Conservation (phyloP, 208 protist genomes). For the Naegleria lovaniensis region DNA sequence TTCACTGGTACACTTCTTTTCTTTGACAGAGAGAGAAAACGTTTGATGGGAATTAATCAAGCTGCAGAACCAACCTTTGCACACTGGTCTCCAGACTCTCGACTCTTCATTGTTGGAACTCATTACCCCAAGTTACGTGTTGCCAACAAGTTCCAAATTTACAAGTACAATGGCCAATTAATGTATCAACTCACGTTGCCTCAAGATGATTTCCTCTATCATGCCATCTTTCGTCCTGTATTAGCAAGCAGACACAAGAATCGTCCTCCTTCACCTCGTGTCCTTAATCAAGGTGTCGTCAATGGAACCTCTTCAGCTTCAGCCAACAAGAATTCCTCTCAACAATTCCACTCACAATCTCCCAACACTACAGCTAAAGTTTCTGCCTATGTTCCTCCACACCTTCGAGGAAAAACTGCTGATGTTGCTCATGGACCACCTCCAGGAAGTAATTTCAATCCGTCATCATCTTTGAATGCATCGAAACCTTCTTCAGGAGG, state of each 20-base stretch:
- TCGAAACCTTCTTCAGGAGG: too few relatives aligned
- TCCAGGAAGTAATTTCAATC: background rate
- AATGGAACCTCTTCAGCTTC: background rate
- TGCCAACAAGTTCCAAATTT: constrained; percentile 18
- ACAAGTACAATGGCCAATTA: constrained; percentile 25
- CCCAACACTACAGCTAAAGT: background rate
- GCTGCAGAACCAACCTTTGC: background rate
- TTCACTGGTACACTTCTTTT: background rate
- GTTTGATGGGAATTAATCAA: background rate
- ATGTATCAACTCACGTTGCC: background rate
- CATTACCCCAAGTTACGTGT: background rate
- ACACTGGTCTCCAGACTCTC: background rate
- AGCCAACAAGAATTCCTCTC: background rate
- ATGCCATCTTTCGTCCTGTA: background rate
- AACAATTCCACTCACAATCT: background rate
- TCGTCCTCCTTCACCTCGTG: background rate
- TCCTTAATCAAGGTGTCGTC: background rate
- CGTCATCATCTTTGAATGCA: background rate
- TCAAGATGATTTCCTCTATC: background rate
- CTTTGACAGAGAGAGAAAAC: constrained; percentile 26
- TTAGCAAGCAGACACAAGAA: background rate
- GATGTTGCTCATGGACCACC: background rate
- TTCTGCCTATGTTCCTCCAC: constrained; percentile 6
- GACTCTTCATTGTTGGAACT: constrained; percentile 25
- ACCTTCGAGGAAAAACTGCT: background rate